These are phyloP conservation scores for Gossypium herbaceum DNA, from an alignment of 345 rosid species.

Conservation along the genomic window DNA sequence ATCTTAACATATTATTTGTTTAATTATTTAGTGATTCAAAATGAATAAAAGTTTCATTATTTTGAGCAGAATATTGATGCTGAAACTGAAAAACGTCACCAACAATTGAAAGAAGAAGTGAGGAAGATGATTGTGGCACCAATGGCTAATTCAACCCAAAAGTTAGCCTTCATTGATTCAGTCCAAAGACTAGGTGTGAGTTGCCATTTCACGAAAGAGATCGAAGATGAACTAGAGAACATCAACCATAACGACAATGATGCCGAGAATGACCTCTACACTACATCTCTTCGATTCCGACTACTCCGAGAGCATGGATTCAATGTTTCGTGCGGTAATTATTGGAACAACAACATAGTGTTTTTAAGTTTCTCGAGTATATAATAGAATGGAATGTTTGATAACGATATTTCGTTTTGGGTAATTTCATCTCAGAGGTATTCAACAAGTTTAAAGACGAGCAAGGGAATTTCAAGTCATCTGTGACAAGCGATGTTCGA, in stretches of 20 bases:
- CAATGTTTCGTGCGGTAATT: slow-evolving; percentile 18
- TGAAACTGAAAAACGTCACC: not conserved
- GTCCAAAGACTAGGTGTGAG: slow-evolving; percentile 27
- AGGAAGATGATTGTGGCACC: slow-evolving; percentile 15
- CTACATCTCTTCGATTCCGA: slow-evolving; percentile 23
- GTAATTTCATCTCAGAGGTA: slow-evolving; percentile 13
- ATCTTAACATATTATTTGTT: not conserved
- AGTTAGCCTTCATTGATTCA: slow-evolving; percentile 24
- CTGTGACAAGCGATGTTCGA: not conserved
- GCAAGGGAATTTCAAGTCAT: slow-evolving; percentile 22
- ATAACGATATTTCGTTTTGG: not conserved
- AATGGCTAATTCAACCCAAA: not conserved
- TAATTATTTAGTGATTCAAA: not conserved
- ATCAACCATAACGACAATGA: not conserved
- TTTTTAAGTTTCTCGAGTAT: not conserved
- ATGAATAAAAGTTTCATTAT: not conserved
- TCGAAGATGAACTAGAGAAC: slow-evolving; percentile 7
- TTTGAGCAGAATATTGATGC: not conserved
- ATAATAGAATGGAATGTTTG: not conserved
- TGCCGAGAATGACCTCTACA: slow-evolving; percentile 2
- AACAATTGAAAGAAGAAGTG: slow-evolving; percentile 21
- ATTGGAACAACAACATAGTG: not conserved
- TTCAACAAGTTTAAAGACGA: slow-evolving; percentile 23
- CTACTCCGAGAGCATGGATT: slow-evolving; percentile 28
- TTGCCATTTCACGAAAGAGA: slow-evolving; percentile 28